phyloP scores from a whole-genome alignment of 1,284 basidiomycete genomes.

The Phylloboletellus chloephorus region DNA sequence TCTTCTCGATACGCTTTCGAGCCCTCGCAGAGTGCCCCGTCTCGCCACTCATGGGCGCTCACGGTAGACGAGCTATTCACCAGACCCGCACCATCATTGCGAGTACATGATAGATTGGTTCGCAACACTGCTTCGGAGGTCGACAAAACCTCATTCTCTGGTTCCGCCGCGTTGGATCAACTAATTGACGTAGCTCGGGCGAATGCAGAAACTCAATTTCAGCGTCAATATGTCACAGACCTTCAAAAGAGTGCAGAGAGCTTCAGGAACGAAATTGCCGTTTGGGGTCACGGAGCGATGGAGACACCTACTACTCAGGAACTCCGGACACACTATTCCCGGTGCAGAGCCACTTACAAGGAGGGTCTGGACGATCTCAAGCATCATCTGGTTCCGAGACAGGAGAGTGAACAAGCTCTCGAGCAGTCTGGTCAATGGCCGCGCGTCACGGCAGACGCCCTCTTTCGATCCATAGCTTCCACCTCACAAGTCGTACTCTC shows the following conservation, averaged over 20 bases:
- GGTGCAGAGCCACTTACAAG: slow-evolving; percentile 3
- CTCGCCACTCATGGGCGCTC: not conserved
- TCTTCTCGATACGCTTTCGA: slow-evolving; percentile 14
- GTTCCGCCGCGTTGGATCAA: slow-evolving; percentile 4
- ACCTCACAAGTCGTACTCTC: slow-evolving; percentile 8
- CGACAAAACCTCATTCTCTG: not conserved
- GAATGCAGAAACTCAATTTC: slow-evolving; percentile 14
- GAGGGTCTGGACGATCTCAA: slow-evolving; percentile 10
- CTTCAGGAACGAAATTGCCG: slow-evolving; percentile 10
- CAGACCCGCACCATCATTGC: slow-evolving; percentile 3
- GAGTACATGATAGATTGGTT: not conserved
- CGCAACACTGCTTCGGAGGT: not conserved
- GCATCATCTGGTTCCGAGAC: slow-evolving; percentile 10
- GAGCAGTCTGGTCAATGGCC: slow-evolving; percentile 29
- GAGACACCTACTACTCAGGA: slow-evolving; percentile 7
- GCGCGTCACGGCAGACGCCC: slow-evolving; percentile 19
- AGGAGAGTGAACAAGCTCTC: slow-evolving; percentile 14
- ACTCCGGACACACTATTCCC: slow-evolving; percentile 19
- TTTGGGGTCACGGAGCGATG: not conserved
- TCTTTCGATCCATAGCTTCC: slow-evolving; percentile 28
- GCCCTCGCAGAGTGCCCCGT: not conserved
- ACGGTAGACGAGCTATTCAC: slow-evolving; percentile 10
- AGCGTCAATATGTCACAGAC: slow-evolving; percentile 13
- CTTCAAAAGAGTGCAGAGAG: slow-evolving; percentile 16
- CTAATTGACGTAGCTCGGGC: slow-evolving; percentile 8